These are phyloP conservation scores for Calendula officinalis DNA, from an alignment of 129 eudicot species.

Conservation along the genomic window DNA sequence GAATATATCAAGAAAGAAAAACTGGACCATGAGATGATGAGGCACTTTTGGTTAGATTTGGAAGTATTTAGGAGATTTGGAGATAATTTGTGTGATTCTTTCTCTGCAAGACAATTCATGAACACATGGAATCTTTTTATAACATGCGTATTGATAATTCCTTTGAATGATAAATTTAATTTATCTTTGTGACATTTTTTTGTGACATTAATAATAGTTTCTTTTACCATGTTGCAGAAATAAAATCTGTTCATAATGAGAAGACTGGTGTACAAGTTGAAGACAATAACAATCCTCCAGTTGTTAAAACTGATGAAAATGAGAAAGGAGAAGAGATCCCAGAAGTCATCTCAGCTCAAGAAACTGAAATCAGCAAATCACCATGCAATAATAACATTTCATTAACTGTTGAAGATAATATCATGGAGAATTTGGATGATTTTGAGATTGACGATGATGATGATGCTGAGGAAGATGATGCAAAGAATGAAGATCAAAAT, in stretches of 20 bases:
- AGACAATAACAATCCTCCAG: slow-evolving; percentile 11
- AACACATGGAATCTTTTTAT: slow-evolving; percentile 6
- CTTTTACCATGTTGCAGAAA: slow-evolving; percentile 22
- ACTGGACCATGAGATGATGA: slow-evolving; percentile 10
- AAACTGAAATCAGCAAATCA: slow-evolving; percentile 14
- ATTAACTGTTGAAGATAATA: slow-evolving; percentile 17
- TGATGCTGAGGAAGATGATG: slow-evolving; percentile 26
- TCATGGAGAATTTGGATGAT: slow-evolving; percentile 13
- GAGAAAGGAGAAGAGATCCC: slow-evolving; percentile 15
- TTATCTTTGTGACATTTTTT: background rate
- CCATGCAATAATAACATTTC: slow-evolving; percentile 23
- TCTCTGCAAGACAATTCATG: slow-evolving; percentile 11
- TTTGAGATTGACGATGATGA: slow-evolving; percentile 15
- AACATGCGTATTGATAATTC: slow-evolving; percentile 7
- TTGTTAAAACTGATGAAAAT: slow-evolving; percentile 2
- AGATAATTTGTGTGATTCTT: slow-evolving; percentile 8
- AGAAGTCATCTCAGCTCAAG: slow-evolving; percentile 15
- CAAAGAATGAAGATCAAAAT: slow-evolving; percentile 16
- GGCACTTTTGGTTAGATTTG: background rate
- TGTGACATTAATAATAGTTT: slow-evolving; percentile 13
- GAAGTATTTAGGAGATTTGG: background rate
- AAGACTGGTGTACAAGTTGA: slow-evolving; percentile 20
- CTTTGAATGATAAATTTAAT: background rate
- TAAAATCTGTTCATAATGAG: slow-evolving; percentile 24
- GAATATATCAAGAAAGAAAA: background rate